These are phyloP conservation scores for Protomyces macrosporus DNA, from an alignment of 1,139 yeast genomes.

Conservation along the genomic window DNA sequence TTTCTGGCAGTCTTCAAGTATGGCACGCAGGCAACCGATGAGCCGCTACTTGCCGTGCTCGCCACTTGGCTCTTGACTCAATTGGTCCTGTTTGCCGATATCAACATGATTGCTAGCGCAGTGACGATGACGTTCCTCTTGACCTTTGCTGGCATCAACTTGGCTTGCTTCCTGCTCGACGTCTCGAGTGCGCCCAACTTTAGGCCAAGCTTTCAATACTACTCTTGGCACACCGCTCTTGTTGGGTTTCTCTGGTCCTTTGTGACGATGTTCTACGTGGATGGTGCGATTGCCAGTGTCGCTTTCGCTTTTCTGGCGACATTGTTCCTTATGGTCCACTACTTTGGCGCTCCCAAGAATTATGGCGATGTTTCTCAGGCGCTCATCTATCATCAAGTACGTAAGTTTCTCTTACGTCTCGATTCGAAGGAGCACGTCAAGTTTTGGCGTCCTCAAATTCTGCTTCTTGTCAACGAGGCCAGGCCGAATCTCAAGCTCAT, in stretches of 20 bases:
- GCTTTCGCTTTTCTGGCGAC: slow-evolving; percentile 61
- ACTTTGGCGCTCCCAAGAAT: slow-evolving; percentile 85
- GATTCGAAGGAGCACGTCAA: slow-evolving; percentile 74
- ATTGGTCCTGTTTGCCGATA: slow-evolving; percentile 75
- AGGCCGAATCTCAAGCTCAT: slow-evolving; percentile 85
- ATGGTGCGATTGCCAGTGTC: slow-evolving; percentile 76
- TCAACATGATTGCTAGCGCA: slow-evolving; percentile 87
- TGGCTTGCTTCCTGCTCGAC: slow-evolving; percentile 83
- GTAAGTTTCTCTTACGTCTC: slow-evolving; percentile 76
- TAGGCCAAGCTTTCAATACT: slow-evolving; percentile 86
- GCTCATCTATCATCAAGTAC: slow-evolving; percentile 87
- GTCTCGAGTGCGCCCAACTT: slow-evolving; percentile 94
- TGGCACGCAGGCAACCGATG: slow-evolving; percentile 44
- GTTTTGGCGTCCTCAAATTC: slow-evolving; percentile 94
- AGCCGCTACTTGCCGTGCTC: slow-evolving; percentile 59
- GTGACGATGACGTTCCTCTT: slow-evolving; percentile 94
- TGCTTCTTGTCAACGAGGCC: slow-evolving; percentile 83
- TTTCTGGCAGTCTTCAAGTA: slow-evolving; percentile 59
- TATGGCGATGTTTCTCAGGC: slow-evolving; percentile 78
- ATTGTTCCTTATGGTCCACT: slow-evolving; percentile 73
- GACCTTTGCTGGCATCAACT: slow-evolving; percentile 89
- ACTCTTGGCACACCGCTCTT: slow-evolving; percentile 74
- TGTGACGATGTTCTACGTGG: slow-evolving; percentile 88
- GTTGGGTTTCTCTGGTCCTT: slow-evolving; percentile 65
- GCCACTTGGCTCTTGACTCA: slow-evolving; percentile 81